Evolutionary conservation across 192 early-diverging fungal species (phyloP), one percentile per base, ranked within the genome.

Genomic region (Coemansia furcata): DNA sequence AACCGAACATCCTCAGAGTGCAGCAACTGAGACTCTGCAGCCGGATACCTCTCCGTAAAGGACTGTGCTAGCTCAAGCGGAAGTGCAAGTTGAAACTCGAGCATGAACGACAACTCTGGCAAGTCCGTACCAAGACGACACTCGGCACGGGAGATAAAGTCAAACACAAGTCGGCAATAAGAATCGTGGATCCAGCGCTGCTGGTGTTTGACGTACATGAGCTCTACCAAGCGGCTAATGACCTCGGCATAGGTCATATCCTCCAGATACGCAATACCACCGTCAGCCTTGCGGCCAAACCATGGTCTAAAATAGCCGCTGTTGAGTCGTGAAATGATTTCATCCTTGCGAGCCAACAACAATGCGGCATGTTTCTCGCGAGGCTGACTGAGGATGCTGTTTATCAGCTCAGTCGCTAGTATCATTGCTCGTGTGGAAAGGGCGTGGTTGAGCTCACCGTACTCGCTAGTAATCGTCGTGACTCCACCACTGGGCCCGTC

Each of bases 171-270:
- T 72, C 93, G 88, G 37, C 86, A 85, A 60, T 88, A 87, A 7
- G 92, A 84, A 33, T 69, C 21, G 68, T 94, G 89, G 55, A 93
- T 90, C 96, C 96, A 98, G 42, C 93, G 88, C 47, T 70, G 52
- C 73, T 93, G 87, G 60, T 89, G 87, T 60, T 82, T 72, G 62
- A 95, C 78, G 70, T 92, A 97, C 83, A 95, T 70, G 19, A 94
- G 86, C 77, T 92, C 91, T 14, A 95, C 82, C 81, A 96, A 63
- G 44, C 96, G 93, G 66, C 85, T 74, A 36, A 90, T 81, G 32
- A 95, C 94, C 70, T 97, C 93, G 59, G 87, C 80, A 72, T 98
- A 98, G 5, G 96, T 96, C 95, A 98, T 97, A 38, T 95, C 92
- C 67, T 91, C 87, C 63, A 98, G 80, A 66, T 95, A 93, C 36